A percentile compares a stretch with the other conserved stretches of the same genome.
These are phyloP conservation scores for Fonsecaea pedrosoi DNA, from an alignment of 2,329 filamentous ascomycete species.

Conservation along the genomic window DNA sequence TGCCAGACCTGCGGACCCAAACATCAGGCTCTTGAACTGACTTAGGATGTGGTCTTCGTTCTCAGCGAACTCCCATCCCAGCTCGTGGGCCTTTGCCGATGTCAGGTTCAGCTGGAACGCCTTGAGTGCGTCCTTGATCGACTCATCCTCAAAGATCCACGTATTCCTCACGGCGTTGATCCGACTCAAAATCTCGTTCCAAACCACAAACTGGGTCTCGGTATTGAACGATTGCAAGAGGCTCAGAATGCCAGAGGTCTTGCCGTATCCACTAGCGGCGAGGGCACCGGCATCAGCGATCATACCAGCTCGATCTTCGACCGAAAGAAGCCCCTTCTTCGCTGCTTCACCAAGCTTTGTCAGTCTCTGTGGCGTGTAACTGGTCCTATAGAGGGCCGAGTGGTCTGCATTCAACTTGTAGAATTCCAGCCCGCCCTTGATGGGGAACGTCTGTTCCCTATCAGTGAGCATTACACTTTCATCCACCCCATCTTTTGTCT, in stretches of 20 bases:
- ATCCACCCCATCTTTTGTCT: slow-evolving; percentile 81
- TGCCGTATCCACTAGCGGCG: slow-evolving; percentile 88
- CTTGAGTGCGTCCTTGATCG: slow-evolving; percentile 74
- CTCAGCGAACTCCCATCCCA: slow-evolving; percentile 87
- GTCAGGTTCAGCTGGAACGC: slow-evolving; percentile 81
- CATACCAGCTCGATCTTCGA: slow-evolving; percentile 94
- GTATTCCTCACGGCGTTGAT: slow-evolving; percentile 79
- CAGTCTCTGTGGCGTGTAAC: slow-evolving; percentile 81
- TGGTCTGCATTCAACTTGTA: slow-evolving; percentile 98
- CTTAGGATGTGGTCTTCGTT: slow-evolving; percentile 87
- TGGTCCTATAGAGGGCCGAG: slow-evolving; percentile 88
- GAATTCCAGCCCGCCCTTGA: slow-evolving; percentile 77
- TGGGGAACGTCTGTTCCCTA: slow-evolving; percentile 77
- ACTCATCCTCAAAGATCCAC: slow-evolving; percentile 85
- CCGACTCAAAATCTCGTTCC: slow-evolving; percentile 86
- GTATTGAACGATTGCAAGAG: slow-evolving; percentile 81
- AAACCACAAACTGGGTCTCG: slow-evolving; percentile 90
- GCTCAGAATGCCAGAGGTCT: slow-evolving; percentile 85
- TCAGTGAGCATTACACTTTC: slow-evolving; percentile 74
- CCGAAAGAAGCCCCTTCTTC: slow-evolving; percentile 77
- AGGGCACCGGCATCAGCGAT: slow-evolving; percentile 90
- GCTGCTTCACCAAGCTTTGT: slow-evolving; percentile 87
- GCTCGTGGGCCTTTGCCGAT: slow-evolving; percentile 78
- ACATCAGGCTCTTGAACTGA: slow-evolving; percentile 92
- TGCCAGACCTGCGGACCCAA: slow-evolving; percentile 78